Evolutionary conservation across 2,329 filamentous ascomycete species (phyloP).

Genomic region (Tolypocladium inflatum): DNA sequence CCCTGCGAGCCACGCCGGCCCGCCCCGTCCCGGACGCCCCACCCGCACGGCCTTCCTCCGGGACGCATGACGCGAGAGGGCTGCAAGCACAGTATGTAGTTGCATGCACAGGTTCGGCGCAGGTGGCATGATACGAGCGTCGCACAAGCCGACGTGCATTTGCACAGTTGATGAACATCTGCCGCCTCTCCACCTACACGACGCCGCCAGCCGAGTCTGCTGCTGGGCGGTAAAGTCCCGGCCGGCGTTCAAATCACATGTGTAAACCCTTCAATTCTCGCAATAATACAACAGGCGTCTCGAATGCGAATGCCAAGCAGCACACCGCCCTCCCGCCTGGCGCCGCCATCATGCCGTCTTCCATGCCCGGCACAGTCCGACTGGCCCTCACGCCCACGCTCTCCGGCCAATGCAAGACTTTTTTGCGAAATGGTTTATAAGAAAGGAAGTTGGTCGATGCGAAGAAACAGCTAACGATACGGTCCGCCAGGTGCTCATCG

Average conservation of each 20-base stretch:
- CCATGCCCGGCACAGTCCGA: no score
- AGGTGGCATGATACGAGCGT: background rate
- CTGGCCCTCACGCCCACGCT: background rate
- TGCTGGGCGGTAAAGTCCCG: background rate
- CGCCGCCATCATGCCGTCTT: background rate
- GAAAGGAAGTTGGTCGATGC: background rate
- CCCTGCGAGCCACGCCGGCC: background rate
- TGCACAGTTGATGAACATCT: background rate
- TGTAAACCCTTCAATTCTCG: background rate
- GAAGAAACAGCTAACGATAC: background rate
- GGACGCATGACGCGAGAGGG: background rate
- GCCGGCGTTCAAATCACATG: background rate
- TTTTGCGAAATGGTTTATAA: background rate
- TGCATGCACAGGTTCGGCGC: background rate
- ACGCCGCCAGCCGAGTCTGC: background rate
- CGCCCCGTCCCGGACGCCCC: background rate
- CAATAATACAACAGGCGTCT: background rate
- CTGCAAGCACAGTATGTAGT: background rate
- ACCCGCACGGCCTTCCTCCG: background rate
- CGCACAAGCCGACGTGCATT: background rate
- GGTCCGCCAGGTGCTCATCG: background rate
- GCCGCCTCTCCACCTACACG: background rate
- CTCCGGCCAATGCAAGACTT: background rate
- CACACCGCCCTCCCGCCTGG: background rate
- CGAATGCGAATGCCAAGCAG: background rate